Evolutionary conservation across 2,329 filamentous ascomycete genomes (phyloP).

Genomic region (Mycosphaerelloides madeirae): DNA sequence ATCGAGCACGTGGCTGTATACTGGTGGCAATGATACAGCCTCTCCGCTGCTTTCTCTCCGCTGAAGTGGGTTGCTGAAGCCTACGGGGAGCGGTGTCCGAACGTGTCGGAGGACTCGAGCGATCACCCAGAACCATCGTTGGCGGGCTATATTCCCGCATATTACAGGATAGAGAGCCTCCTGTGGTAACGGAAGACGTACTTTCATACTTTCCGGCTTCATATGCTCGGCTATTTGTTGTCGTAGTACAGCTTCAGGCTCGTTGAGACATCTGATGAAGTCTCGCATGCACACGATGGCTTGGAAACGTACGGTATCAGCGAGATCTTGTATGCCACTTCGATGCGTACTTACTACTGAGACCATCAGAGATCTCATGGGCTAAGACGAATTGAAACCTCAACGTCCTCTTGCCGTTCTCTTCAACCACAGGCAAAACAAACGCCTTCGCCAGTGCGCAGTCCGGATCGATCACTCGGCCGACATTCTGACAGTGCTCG

Average conservation of each 20-base stretch:
- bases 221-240: constrained; percentile 19
- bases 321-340: background rate
- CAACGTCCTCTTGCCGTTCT: constrained; percentile 29
- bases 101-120: constrained; percentile 42
- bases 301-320: constrained; percentile 2
- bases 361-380: constrained; percentile 44
- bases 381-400: constrained; percentile 39
- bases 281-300: constrained; percentile 41
- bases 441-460: constrained; percentile 37
- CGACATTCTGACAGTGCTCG: constrained; percentile 39
- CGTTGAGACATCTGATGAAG: constrained; percentile 38
- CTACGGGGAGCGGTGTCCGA: constrained; percentile 35
- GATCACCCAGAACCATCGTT: constrained; percentile 47
- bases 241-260: constrained; percentile 19
- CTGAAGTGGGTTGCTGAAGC: constrained; percentile 41
- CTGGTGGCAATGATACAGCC: constrained; percentile 26
- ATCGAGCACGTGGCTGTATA: constrained; percentile 36
- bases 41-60: constrained; percentile 13
- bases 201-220: constrained; percentile 21
- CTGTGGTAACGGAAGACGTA: constrained; percentile 40
- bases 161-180: constrained; percentile 44
- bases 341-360: constrained; percentile 20
- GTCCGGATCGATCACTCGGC: constrained; percentile 36
- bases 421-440: constrained; percentile 34
- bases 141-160: constrained; percentile 34